Conservation (phyloP, 805 yeast species). For the Metschnikowia matae region DNA sequence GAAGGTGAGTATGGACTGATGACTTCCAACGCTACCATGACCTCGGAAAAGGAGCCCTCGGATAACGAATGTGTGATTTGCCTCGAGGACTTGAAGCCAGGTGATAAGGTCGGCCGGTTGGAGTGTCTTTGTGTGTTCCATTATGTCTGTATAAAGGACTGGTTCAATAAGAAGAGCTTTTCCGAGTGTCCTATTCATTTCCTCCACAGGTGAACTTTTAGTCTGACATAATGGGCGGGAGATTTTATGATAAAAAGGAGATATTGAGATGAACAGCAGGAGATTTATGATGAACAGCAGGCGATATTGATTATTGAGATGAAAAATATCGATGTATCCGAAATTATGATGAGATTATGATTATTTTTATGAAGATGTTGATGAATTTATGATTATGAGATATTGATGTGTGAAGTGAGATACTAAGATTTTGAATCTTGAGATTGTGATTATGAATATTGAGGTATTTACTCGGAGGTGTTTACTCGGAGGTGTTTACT, state of each 20-base stretch:
- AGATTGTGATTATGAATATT: too few relatives aligned
- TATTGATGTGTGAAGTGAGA: too few relatives aligned
- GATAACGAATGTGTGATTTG: conserved; percentile 90
- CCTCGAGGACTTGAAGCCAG: conserved; percentile 79
- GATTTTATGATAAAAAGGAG: too few relatives aligned
- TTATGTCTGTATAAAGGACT: conserved; percentile 80
- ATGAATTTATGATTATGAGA: too few relatives aligned
- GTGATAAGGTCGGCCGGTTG: conserved; percentile 84
- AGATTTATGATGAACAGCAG: too few relatives aligned
- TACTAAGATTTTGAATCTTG: too few relatives aligned
- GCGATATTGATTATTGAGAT: neutral
- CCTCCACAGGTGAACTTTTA: conserved; percentile 21
- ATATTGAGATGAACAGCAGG: too few relatives aligned
- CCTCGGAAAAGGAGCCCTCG: conserved; percentile 20
- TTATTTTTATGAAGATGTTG: too few relatives aligned
- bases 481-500: too few relatives aligned
- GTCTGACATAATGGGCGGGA: neutral
- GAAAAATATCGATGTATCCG: too few relatives aligned
- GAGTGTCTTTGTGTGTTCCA: conserved; percentile 96
- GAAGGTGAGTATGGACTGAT: conserved; percentile 12
- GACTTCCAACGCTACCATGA: conserved; percentile 9
- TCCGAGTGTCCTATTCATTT: conserved; percentile 85
- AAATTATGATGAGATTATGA: too few relatives aligned
- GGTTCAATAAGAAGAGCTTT: conserved; percentile 84
- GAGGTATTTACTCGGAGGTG: too few relatives aligned